Evolutionary conservation across 257 asterid genomes (phyloP).

Genomic region (Cruciata laevipes): DNA sequence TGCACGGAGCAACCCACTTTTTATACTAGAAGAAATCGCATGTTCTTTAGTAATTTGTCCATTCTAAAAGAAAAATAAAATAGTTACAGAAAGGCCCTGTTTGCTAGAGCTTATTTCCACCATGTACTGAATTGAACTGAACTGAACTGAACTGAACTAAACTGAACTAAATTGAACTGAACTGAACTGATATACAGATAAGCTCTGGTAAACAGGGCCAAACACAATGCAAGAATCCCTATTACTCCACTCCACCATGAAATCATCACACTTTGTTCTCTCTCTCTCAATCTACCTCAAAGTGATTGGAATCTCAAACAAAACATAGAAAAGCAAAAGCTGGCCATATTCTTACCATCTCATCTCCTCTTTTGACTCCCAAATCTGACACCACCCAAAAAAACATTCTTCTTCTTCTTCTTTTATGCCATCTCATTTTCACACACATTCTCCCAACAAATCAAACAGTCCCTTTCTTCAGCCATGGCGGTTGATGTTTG

Average conservation of each 20-base stretch:
- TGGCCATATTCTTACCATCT: constrained; percentile 32
- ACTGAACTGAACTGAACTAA: no score
- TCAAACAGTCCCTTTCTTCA: neutral
- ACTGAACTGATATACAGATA: no score
- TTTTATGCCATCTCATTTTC: constrained; percentile 6
- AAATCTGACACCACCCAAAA: constrained; percentile 14
- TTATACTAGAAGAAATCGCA: no score
- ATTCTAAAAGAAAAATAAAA: no score
- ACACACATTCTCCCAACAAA: neutral
- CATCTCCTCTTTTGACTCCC: constrained; percentile 40
- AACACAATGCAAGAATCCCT: constrained; percentile 36
- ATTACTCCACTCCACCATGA: constrained; percentile 32
- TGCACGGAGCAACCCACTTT: no score
- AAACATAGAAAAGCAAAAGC: constrained; percentile 36
- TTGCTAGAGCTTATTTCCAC: no score
- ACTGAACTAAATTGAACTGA: no score
- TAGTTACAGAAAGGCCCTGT: no score
- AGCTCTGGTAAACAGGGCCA: no score
- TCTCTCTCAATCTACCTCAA: constrained; percentile 10
- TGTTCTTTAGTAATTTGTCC: no score
- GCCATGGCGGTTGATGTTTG: constrained; percentile 66
- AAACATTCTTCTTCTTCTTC: constrained; percentile 11
- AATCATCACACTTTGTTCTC: constrained; percentile 14
- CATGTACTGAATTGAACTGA: no score
- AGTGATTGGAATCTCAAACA: constrained; percentile 23